Base-by-base conservation (phyloP, 805 yeast species). In the Vanderwaltozyma yarrowii region DNA sequence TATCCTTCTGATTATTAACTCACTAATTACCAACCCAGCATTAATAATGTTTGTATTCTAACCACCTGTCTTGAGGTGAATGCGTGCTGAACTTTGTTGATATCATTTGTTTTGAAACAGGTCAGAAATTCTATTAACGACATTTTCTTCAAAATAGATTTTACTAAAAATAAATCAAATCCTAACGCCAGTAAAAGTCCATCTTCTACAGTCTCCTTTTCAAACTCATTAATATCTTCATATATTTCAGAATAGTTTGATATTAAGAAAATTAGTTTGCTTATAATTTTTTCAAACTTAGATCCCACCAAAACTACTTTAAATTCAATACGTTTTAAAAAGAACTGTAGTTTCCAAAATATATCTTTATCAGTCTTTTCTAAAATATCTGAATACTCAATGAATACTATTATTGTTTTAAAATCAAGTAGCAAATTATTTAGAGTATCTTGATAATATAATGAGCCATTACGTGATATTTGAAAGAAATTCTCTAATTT, bases 301-400 rank as follows among this genome's bases (percentile, higher is more conserved):
- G 14, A 5, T 10, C 15, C 11, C 4, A 32, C 11, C 12, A 37
- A 19, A 12, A 27, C 7, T 13, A 25, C 4, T 15, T 43, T 36
- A 14, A 42, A 37, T 23, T 36, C 33, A 9, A 37, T 27, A 8
- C 34, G 10, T 16, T 37, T 36, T 17, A 53, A 33, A 32, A 38
- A 47, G 13, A 45, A 25, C 2, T 38, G 45, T 2, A 50, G 25
- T 41, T 51, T 52, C 58, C 58, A 52, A 28, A 54, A 45, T 10
- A 46, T 39, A 20, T 54, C 54, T 4, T 26, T 39, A 30, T 52
- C 58, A 4, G 37, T 34, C 2, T 21, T 14, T 17, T 43, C 45
- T 13, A 46, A 21, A 1, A 34, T 18, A 8, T 14, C 27, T 13
- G 40, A 14, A 25, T 48, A 54, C 30, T 51, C 49, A 3, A 50